Percentiles rank a stretch among this genome's conserved stretches.
Evolutionary conservation across 352 stramenopile genomes (phyloP).

Genomic region (Thalassiosira tumida): DNA sequence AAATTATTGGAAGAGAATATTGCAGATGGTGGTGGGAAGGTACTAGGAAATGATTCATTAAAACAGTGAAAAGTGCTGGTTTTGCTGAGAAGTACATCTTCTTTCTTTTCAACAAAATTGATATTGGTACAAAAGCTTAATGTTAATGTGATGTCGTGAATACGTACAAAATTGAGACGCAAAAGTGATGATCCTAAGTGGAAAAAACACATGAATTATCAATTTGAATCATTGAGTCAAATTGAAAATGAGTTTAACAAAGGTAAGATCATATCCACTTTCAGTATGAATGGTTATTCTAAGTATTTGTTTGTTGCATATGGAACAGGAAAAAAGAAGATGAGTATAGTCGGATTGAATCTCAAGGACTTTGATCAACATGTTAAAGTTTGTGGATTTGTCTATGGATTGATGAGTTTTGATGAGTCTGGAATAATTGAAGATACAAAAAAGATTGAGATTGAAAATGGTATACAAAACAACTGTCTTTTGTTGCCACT

Average conservation of each 20-base stretch:
- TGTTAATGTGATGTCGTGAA: not conserved
- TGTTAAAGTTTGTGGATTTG: not conserved
- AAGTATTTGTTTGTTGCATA: not conserved
- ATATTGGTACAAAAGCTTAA: not conserved
- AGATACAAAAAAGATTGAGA: not conserved
- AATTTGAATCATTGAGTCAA: not conserved
- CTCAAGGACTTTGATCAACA: not conserved
- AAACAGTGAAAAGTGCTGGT: not conserved
- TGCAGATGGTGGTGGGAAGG: not conserved
- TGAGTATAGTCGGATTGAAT: not conserved
- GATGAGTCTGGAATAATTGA: not conserved
- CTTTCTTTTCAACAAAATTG: not conserved
- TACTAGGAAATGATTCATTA: not conserved
- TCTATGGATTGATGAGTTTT: not conserved
- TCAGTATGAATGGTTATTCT: not conserved
- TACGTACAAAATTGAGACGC: not conserved
- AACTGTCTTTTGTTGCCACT: not conserved
- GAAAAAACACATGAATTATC: not conserved
- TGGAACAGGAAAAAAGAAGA: not conserved
- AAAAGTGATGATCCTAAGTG: not conserved
- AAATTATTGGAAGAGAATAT: not conserved
- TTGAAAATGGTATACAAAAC: not conserved
- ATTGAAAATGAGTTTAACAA: not conserved
- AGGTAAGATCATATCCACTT: not conserved
- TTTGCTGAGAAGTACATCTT: not conserved